phyloP scores from a whole-genome alignment of 202 grass and related monocot species.

The Thinopyrum obtusiflorum region DNA sequence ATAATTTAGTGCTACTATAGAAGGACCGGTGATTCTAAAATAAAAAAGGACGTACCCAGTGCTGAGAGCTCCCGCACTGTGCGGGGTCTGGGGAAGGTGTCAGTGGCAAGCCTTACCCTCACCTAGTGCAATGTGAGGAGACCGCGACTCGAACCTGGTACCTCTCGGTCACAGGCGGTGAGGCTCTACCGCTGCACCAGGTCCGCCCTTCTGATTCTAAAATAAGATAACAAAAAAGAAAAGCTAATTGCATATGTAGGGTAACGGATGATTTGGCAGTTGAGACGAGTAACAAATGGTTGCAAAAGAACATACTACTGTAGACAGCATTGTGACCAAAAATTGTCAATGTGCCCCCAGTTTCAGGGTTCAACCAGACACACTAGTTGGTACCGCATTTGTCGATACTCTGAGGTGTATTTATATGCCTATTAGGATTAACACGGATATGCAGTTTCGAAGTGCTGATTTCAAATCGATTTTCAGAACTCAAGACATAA shows the following conservation, averaged over 20 bases:
- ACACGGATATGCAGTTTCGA: neutral
- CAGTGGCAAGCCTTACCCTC: too few species aligned
- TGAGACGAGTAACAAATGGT: neutral
- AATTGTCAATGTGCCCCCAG: neutral
- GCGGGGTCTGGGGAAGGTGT: too few species aligned
- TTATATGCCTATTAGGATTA: neutral
- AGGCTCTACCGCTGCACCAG: too few species aligned
- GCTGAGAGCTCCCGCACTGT: too few species aligned
- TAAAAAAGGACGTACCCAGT: too few species aligned
- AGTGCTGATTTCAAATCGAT: neutral
- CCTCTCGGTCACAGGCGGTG: too few species aligned
- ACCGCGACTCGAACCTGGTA: too few species aligned
- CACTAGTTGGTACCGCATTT: neutral
- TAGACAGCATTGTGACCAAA: neutral
- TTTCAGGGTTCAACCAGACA: conserved; percentile 11
- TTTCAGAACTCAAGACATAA: neutral
- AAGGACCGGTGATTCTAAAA: neutral
- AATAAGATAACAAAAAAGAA: neutral
- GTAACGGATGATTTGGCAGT: neutral
- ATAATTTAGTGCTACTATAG: neutral
- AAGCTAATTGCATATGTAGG: neutral
- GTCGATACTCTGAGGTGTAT: neutral
- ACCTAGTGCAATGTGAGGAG: too few species aligned
- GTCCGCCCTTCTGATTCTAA: too few species aligned
- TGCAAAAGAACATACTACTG: neutral